phyloP scores from a whole-genome alignment of 768 basidiomycete genomes.

The Roridomyces roridus region DNA sequence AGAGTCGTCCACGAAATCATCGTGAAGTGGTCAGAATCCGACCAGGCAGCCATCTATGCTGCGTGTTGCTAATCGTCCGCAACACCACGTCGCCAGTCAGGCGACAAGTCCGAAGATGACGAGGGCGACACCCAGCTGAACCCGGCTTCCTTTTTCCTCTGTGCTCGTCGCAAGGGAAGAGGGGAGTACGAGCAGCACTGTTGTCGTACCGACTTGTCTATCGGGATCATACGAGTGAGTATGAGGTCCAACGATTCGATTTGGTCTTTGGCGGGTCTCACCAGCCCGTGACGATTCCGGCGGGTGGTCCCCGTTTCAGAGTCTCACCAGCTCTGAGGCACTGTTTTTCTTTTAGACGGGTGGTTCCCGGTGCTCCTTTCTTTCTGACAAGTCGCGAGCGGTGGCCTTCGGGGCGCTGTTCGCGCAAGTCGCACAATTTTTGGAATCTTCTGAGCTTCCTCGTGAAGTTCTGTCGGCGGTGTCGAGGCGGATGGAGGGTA shows the following conservation, averaged over 20 bases:
- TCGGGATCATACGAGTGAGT: neutral
- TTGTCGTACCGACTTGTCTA: conserved; percentile 10
- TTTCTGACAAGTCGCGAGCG: neutral
- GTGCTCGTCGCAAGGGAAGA: conserved; percentile 3
- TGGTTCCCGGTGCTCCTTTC: conserved; percentile 10
- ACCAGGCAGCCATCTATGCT: neutral
- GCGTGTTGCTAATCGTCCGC: neutral
- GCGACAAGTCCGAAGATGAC: neutral
- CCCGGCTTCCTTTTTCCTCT: conserved; percentile 15
- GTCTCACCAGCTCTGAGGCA: conserved; percentile 22
- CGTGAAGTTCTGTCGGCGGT: neutral
- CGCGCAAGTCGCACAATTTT: conserved; percentile 1
- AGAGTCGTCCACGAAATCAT: neutral
- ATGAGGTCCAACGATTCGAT: neutral
- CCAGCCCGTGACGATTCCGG: conserved; percentile 15
- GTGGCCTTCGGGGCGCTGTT: neutral
- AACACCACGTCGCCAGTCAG: neutral
- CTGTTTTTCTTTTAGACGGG: conserved; percentile 8
- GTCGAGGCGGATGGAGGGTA: no score
- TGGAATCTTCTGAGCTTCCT: conserved; percentile 7
- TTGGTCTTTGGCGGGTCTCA: conserved; percentile 6
- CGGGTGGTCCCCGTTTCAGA: conserved; percentile 23
- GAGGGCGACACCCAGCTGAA: conserved; percentile 12
- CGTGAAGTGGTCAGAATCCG: neutral
- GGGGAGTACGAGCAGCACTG: conserved; percentile 19